These are phyloP conservation scores for Boletus coccyginus DNA, from an alignment of 768 basidiomycete species.

Conservation along the genomic window DNA sequence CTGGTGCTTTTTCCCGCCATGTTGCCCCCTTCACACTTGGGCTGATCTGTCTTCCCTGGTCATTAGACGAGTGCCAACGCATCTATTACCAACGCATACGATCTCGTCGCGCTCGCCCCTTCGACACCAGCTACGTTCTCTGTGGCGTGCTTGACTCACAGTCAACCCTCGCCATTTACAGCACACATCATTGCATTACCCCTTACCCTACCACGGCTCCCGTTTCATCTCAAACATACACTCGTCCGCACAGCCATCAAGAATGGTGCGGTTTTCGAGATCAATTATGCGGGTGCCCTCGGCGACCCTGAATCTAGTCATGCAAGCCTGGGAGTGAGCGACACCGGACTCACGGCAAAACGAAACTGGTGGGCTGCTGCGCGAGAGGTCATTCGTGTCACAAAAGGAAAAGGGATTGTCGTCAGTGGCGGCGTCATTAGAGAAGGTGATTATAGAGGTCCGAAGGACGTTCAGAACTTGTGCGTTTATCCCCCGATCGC, in stretches of 20 bases:
- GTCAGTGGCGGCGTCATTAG: constrained; percentile 66
- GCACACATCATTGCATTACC: constrained; percentile 81
- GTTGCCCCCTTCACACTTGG: background rate
- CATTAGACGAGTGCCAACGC: constrained; percentile 71
- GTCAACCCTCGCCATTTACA: constrained; percentile 69
- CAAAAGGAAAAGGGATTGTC: constrained; percentile 75
- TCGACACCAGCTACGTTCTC: constrained; percentile 73
- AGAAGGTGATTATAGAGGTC: constrained; percentile 63
- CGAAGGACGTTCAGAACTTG: constrained; percentile 76
- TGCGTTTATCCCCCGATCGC: constrained; percentile 32
- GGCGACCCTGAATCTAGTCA: constrained; percentile 52
- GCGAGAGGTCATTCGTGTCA: constrained; percentile 73
- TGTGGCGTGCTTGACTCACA: constrained; percentile 77
- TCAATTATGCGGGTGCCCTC: constrained; percentile 73
- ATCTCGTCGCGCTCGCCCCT: constrained; percentile 74
- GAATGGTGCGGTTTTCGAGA: constrained; percentile 82
- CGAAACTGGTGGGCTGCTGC: constrained; percentile 85
- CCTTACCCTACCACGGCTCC: constrained; percentile 71
- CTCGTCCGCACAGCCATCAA: constrained; percentile 76
- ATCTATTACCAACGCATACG: constrained; percentile 60
- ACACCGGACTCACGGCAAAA: constrained; percentile 55
- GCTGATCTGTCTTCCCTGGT: background rate
- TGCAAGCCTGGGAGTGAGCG: constrained; percentile 45
- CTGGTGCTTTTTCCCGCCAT: constrained; percentile 45
- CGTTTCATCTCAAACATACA: constrained; percentile 82